phyloP scores from a whole-genome alignment of 805 yeast genomes.

The Myxozyma melibiosi region DNA sequence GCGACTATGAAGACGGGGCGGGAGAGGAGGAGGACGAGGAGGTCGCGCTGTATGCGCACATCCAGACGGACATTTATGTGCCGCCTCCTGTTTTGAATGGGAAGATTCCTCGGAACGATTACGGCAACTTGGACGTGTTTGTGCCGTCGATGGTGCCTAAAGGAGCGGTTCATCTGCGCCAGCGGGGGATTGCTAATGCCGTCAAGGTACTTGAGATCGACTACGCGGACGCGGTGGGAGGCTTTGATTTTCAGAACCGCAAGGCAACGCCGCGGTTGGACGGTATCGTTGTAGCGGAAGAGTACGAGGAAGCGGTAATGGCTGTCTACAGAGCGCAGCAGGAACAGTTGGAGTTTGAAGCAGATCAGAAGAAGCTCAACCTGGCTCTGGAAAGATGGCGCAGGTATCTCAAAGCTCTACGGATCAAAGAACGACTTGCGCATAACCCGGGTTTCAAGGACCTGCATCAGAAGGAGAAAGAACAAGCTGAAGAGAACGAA shows the following conservation, averaged over 20 bases:
- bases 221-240: slow-evolving; percentile 83
- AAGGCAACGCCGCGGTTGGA: slow-evolving; percentile 64
- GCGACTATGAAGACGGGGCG: slow-evolving; percentile 46
- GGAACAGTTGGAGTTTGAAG: slow-evolving; percentile 23
- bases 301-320: slow-evolving; percentile 61
- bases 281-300: slow-evolving; percentile 74
- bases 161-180: slow-evolving; percentile 63
- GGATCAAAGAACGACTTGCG: slow-evolving; percentile 35
- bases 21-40: slow-evolving; percentile 50
- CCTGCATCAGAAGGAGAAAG: slow-evolving; percentile 14
- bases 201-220: slow-evolving; percentile 71
- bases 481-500: slow-evolving; percentile 4
- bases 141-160: slow-evolving; percentile 78
- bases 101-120: slow-evolving; percentile 69
- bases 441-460: slow-evolving; percentile 31
- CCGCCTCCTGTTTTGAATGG: slow-evolving; percentile 74
- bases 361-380: slow-evolving; percentile 19
- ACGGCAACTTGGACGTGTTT: slow-evolving; percentile 82
- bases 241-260: slow-evolving; percentile 67
- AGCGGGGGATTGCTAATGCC: slow-evolving; percentile 59
- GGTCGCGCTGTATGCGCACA: slow-evolving; percentile 70
- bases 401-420: slow-evolving; percentile 41
- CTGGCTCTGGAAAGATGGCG: slow-evolving; percentile 43
- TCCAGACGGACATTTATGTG: slow-evolving; percentile 69
- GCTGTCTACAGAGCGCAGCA: slow-evolving; percentile 43